These are phyloP conservation scores for Russula abietina DNA, from an alignment of 768 basidiomycete species.

Conservation along the genomic window DNA sequence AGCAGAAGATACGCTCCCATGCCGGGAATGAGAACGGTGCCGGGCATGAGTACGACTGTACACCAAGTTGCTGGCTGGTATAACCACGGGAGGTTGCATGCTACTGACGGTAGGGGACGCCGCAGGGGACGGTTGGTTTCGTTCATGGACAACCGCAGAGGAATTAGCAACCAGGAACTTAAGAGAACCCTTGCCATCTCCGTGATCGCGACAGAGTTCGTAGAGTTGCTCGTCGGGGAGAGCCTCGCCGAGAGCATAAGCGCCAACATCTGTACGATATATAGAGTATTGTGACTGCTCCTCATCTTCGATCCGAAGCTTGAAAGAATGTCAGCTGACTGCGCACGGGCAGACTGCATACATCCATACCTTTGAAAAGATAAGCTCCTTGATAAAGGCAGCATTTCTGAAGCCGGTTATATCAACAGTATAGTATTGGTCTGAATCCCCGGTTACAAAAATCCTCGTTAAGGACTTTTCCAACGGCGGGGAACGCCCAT, in stretches of 20 bases:
- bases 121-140: slow-evolving; percentile 32
- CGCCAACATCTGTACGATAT: slow-evolving; percentile 83
- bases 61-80: slow-evolving; percentile 35
- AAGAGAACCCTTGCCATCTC: slow-evolving; percentile 73
- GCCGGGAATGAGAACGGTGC: slow-evolving; percentile 39
- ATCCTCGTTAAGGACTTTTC: slow-evolving; percentile 38
- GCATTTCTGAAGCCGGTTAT: slow-evolving; percentile 60
- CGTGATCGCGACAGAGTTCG: slow-evolving; percentile 61
- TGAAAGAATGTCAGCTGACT: slow-evolving; percentile 12
- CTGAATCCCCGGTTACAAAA: slow-evolving; percentile 73
- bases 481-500: slow-evolving; percentile 26
- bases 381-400: slow-evolving; percentile 69
- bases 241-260: slow-evolving; percentile 66
- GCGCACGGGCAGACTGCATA: slow-evolving; percentile 1
- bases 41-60: slow-evolving; percentile 42
- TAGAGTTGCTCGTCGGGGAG: slow-evolving; percentile 66
- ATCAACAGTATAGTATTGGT: slow-evolving; percentile 66
- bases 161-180: slow-evolving; percentile 77
- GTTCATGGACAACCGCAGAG: slow-evolving; percentile 55
- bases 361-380: slow-evolving; percentile 63
- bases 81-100: slow-evolving; percentile 51
- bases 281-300: slow-evolving; percentile 73
- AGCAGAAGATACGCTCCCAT: slow-evolving; percentile 66
- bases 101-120: slow-evolving; percentile 40
- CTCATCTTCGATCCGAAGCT: slow-evolving; percentile 81